Evolutionary conservation across 2,329 filamentous ascomycete genomes (phyloP).

Genomic region (Dactylellina haptotyla): DNA sequence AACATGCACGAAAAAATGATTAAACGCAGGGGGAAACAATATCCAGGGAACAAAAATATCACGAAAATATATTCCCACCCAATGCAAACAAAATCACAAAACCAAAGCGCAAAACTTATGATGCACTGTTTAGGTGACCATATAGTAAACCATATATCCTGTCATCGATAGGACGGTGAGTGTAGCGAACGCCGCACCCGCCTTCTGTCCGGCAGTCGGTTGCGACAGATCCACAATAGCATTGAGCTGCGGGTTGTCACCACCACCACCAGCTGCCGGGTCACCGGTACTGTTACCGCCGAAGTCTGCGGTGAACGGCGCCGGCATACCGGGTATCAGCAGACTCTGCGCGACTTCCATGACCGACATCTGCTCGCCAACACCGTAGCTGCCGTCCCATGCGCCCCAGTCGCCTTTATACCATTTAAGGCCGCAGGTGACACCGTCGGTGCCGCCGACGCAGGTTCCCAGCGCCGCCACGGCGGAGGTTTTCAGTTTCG

Average conservation of each 20-base stretch:
- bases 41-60: neutral
- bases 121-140: slow-evolving; percentile 35
- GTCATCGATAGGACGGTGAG: slow-evolving; percentile 51
- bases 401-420: slow-evolving; percentile 70
- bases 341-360: slow-evolving; percentile 72
- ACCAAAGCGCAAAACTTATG: neutral
- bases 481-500: slow-evolving; percentile 67
- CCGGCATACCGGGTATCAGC: slow-evolving; percentile 63
- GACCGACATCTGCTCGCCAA: slow-evolving; percentile 74
- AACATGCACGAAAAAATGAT: slow-evolving; percentile 14
- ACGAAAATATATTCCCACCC: slow-evolving; percentile 35
- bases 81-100: slow-evolving; percentile 21
- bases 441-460: slow-evolving; percentile 67
- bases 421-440: slow-evolving; percentile 72
- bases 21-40: neutral
- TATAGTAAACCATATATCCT: slow-evolving; percentile 53
- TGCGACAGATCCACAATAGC: slow-evolving; percentile 40
- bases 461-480: slow-evolving; percentile 69
- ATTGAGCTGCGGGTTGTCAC: slow-evolving; percentile 51
- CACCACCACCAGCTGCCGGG: slow-evolving; percentile 58
- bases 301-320: slow-evolving; percentile 65
- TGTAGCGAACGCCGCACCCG: slow-evolving; percentile 47
- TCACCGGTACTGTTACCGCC: slow-evolving; percentile 71
- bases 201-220: slow-evolving; percentile 42
- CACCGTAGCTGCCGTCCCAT: slow-evolving; percentile 57